Percentiles rank a stretch among this genome's conserved stretches.
These are phyloP conservation scores for Tetrahymena elliotti DNA, from an alignment of 73 alveolate genomes.

Conservation along the genomic window DNA sequence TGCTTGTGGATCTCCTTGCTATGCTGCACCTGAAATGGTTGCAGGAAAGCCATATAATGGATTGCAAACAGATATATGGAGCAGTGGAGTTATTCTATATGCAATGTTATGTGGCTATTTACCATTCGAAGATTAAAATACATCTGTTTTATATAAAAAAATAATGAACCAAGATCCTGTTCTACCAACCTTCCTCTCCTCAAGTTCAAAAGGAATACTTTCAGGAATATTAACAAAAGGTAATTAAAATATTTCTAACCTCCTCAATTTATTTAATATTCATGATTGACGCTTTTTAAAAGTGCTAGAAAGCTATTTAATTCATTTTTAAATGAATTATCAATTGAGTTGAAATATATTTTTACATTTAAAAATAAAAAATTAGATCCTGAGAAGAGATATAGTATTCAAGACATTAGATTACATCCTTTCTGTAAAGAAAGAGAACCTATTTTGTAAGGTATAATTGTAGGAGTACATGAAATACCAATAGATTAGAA, in stretches of 20 bases:
- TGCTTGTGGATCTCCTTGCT: slow-evolving; percentile 64
- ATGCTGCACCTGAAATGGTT: slow-evolving; percentile 67
- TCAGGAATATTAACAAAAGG: slow-evolving; percentile 12
- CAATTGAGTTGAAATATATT: too few species aligned
- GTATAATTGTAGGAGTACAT: not conserved
- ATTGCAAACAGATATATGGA: slow-evolving; percentile 47
- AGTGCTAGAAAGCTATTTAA: too few species aligned
- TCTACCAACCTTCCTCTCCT: slow-evolving; percentile 10
- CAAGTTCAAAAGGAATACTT: slow-evolving; percentile 24
- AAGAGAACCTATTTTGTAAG: not conserved
- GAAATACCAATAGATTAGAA: not conserved
- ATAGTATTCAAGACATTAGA: not conserved
- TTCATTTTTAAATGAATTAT: too few species aligned
- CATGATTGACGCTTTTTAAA: too few species aligned
- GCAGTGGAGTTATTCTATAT: slow-evolving; percentile 48
- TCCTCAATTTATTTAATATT: too few species aligned
- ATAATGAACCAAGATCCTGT: slow-evolving; percentile 15
- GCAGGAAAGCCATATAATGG: slow-evolving; percentile 50
- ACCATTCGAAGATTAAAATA: slow-evolving; percentile 57
- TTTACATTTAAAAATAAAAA: not conserved
- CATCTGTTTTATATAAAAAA: slow-evolving; percentile 23
- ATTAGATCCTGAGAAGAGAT: not conserved
- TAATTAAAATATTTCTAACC: not conserved
- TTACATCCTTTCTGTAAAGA: not conserved
- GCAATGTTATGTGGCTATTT: slow-evolving; percentile 60